phyloP scores from a whole-genome alignment of 2,329 filamentous ascomycete genomes.

The Penicillium vulpinum region DNA sequence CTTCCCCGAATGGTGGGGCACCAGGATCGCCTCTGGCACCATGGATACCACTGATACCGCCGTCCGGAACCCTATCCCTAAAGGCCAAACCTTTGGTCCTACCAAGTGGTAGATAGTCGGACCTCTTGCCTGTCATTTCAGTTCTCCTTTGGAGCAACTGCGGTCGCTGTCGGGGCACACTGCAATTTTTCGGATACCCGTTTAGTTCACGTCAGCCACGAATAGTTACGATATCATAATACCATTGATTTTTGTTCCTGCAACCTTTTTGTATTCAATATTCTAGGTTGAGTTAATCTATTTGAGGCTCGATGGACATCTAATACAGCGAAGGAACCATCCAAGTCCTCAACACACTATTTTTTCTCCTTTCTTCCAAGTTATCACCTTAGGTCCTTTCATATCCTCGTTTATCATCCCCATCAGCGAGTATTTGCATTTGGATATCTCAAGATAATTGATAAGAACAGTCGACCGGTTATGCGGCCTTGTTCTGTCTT shows the following conservation, averaged over 20 bases:
- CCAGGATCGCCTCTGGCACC: slow-evolving; percentile 58
- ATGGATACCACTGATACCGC: slow-evolving; percentile 63
- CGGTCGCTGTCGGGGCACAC: neutral
- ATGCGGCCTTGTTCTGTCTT: too few species aligned
- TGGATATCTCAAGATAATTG: neutral
- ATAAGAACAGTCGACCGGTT: too few species aligned
- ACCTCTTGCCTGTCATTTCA: neutral
- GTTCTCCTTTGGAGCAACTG: neutral
- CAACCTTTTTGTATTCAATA: neutral
- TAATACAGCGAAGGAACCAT: neutral
- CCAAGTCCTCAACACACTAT: neutral
- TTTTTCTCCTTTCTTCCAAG: too few species aligned
- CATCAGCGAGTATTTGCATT: neutral
- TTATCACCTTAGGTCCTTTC: neutral
- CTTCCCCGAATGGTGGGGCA: slow-evolving; percentile 69
- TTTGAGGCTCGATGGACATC: neutral
- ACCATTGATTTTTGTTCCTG: neutral
- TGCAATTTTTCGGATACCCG: neutral
- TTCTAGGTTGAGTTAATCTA: neutral
- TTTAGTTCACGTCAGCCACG: slow-evolving; percentile 1
- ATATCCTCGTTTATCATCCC: neutral
- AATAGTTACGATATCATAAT: neutral
- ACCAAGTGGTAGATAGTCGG: slow-evolving; percentile 19
- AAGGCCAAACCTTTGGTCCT: slow-evolving; percentile 65
- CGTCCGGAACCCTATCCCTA: slow-evolving; percentile 53